phyloP scores from a whole-genome alignment of 108 stramenopile genomes.

The Heterococcus sp. region DNA sequence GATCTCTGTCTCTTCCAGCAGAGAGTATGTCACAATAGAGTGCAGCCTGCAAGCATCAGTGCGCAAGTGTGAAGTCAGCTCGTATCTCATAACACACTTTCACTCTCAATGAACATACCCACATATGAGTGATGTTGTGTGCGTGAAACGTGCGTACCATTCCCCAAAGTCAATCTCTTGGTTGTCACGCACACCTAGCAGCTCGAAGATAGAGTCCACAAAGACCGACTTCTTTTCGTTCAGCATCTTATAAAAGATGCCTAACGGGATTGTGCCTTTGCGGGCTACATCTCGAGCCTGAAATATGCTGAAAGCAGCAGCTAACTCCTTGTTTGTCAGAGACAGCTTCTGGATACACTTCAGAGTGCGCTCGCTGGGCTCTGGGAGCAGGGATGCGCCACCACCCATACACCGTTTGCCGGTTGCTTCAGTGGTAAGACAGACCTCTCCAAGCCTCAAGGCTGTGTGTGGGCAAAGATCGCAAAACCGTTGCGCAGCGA shows the following conservation, averaged over 20 bases:
- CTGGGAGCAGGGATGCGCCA: conserved; percentile 14
- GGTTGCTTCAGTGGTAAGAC: too few relatives aligned
- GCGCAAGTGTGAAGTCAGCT: conserved; percentile 32
- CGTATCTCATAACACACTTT: neutral
- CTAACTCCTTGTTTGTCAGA: conserved; percentile 26
- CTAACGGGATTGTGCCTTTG: conserved; percentile 17
- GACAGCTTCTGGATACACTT: conserved; percentile 23
- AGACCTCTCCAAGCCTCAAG: too few relatives aligned
- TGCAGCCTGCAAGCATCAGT: conserved; percentile 16
- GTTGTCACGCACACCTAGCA: conserved; percentile 11
- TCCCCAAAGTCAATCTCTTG: neutral
- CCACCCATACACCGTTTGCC: neutral
- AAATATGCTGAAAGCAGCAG: conserved; percentile 10
- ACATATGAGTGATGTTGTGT: neutral
- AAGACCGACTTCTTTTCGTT: conserved; percentile 20
- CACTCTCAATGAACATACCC: neutral
- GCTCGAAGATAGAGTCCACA: conserved; percentile 31
- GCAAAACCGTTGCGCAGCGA: too few relatives aligned
- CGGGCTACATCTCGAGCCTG: conserved; percentile 17
- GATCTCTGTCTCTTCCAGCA: conserved; percentile 38
- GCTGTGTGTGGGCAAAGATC: too few relatives aligned
- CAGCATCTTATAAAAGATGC: conserved; percentile 29
- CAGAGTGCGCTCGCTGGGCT: conserved; percentile 14
- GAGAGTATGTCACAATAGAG: conserved; percentile 31
- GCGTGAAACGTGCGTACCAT: neutral